A percentile compares a stretch with the other conserved stretches of the same genome.
Conservation (phyloP, 257 asterid genomes). For the Jacaranda copaia region DNA sequence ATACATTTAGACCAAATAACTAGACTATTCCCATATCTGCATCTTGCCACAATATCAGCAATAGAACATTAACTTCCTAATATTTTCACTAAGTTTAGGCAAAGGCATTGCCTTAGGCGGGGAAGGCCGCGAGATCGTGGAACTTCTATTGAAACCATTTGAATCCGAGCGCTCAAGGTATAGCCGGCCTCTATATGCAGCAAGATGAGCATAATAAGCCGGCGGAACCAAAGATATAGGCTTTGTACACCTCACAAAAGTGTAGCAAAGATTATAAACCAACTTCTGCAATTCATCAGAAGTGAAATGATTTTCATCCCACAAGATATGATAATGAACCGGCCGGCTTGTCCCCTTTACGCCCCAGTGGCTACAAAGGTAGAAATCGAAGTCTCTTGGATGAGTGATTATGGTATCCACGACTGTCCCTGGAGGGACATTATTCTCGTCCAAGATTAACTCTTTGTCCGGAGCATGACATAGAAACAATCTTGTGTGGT, state of each 20-base stretch:
- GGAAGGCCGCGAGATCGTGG: slow-evolving; percentile 59
- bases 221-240: slow-evolving; percentile 97
- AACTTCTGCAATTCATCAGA: slow-evolving; percentile 89
- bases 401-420: slow-evolving; percentile 89
- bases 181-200: slow-evolving; percentile 90
- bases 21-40: not conserved
- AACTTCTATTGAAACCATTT: slow-evolving; percentile 19
- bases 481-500: slow-evolving; percentile 85
- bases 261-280: slow-evolving; percentile 93
- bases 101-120: slow-evolving; percentile 72
- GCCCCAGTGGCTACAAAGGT: slow-evolving; percentile 97
- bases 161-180: slow-evolving; percentile 74
- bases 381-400: slow-evolving; percentile 87
- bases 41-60: slow-evolving; percentile 53
- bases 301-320: slow-evolving; percentile 87
- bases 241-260: slow-evolving; percentile 93
- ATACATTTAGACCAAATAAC: slow-evolving; percentile 17
- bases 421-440: slow-evolving; percentile 90
- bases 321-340: slow-evolving; percentile 80
- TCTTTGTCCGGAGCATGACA: slow-evolving; percentile 41
- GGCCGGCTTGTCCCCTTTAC: slow-evolving; percentile 95
- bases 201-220: slow-evolving; percentile 92
- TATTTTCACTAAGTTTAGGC: slow-evolving; percentile 81
- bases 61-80: slow-evolving; percentile 91
- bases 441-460: slow-evolving; percentile 50